Evolutionary conservation across 129 eudicot genomes (phyloP), one percentile per base, ranked within the genome.

Genomic region (Chrysanthemum seticuspe): DNA sequence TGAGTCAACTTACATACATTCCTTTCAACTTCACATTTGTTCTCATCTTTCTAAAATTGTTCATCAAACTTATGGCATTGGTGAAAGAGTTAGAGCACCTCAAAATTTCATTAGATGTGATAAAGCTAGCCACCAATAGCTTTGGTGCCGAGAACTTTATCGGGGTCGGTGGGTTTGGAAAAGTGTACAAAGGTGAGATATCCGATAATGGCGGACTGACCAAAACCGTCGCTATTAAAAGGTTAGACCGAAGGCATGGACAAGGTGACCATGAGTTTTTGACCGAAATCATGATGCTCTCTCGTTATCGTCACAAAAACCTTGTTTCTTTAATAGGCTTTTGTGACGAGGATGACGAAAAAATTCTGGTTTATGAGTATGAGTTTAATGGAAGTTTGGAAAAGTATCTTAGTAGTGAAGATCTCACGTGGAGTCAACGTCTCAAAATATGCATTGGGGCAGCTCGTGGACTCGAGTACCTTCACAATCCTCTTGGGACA

Each of bases 101-200:
- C 44, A 72, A 47, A 59, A 59, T 72, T 67, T 60, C 68, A 59
- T 47, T 51, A 21, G 68, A 72, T 59, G 49, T 48, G 21, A 59
- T 72, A 21, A 72, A 72, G 48, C 4, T 72, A 25, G 68, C 76
- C 68, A 59, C 60, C 60, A 60, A 72, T 19, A 2, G 47, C 68
- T 72, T 72, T 18, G 11, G 6, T 13, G 34, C 25, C 3, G 76
- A 72, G 5, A 44, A 72, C 59, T 72, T 45, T 45, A 47, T 72
- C n/a, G 68, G 76, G n/a, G 49, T 72, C 11, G 76, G 76, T 9
- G 76, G 76, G 25, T 72, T 60, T 10, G 68, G 76, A 40, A 60
- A 48, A 40, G 47, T 40, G 31, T 70, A 70, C 74, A 70, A 53
- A 59, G 76, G 68, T 13, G 68, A 72, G 15, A 72, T 72, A 13